These are phyloP conservation scores for Sechiopsis laciniata DNA, from an alignment of 306 rosid genomes.

Conservation along the genomic window DNA sequence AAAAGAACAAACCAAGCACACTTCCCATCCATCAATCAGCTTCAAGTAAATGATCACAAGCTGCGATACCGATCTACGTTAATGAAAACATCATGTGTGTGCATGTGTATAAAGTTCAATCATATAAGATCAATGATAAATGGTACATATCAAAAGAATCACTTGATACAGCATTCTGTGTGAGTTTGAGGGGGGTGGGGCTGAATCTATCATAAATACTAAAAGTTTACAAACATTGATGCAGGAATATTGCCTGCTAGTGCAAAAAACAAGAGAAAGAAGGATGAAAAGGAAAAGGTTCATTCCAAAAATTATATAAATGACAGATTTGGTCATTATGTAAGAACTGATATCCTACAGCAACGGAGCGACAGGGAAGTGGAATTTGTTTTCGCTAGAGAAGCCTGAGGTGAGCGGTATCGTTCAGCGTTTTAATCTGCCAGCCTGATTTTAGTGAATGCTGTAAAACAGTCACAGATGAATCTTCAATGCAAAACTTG, in stretches of 20 bases:
- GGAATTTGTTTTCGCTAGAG: conserved; percentile 37
- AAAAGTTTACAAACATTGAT: background rate
- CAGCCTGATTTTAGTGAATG: conserved; percentile 92
- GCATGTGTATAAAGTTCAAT: background rate
- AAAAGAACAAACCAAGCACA: background rate
- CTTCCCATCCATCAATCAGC: background rate
- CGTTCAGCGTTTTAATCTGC: conserved; percentile 88
- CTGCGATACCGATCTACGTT: background rate
- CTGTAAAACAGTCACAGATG: conserved; percentile 91
- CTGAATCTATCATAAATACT: conserved; percentile 19
- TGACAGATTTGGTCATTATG: conserved; percentile 16
- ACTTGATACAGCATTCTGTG: conserved; percentile 33
- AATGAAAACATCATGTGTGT: too few species aligned
- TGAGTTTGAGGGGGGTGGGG: background rate
- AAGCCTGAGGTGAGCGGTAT: conserved; percentile 90
- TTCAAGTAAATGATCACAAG: background rate
- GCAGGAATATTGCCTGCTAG: conserved; percentile 11
- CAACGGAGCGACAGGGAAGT: background rate
- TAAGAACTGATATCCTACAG: background rate
- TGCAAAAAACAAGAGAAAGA: too few species aligned
- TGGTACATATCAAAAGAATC: conserved; percentile 46
- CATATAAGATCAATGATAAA: conserved; percentile 27
- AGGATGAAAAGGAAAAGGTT: background rate
- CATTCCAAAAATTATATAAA: conserved; percentile 19
- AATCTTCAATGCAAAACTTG: conserved; percentile 83